Conservation (phyloP, 2,329 filamentous ascomycete species). For the Penicillium sp. region DNA sequence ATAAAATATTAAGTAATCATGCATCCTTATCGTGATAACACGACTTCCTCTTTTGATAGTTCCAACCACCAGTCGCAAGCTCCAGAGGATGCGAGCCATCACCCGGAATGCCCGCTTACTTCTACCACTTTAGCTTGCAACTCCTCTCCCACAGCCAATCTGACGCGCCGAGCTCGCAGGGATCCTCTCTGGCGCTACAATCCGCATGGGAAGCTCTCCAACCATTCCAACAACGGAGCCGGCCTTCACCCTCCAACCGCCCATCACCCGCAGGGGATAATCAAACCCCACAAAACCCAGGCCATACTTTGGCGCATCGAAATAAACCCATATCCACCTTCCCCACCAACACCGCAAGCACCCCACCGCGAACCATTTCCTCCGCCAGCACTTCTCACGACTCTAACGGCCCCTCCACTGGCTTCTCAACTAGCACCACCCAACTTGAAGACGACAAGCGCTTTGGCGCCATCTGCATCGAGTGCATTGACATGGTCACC, state of each 20-base stretch:
- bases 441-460: constrained; percentile 57
- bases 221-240: constrained; percentile 28
- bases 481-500: constrained; percentile 66
- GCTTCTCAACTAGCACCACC: constrained; percentile 6
- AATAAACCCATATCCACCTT: background rate
- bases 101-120: constrained; percentile 52
- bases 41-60: background rate
- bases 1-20: constrained; percentile 6
- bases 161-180: background rate
- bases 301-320: constrained; percentile 6
- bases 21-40: constrained; percentile 6
- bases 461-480: constrained; percentile 67
- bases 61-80: constrained; percentile 1
- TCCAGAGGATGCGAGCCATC: constrained; percentile 23
- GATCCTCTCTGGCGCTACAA: constrained; percentile 24
- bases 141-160: constrained; percentile 33
- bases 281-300: background rate
- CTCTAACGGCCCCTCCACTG: background rate
- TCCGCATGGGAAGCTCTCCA: constrained; percentile 32
- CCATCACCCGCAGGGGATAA: constrained; percentile 5
- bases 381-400: background rate
- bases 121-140: constrained; percentile 56
- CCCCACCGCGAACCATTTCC: background rate
- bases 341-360: background rate
- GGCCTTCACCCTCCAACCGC: constrained; percentile 12